Percentiles rank a stretch among this genome's conserved stretches.
phyloP scores from a whole-genome alignment of 108 stramenopile species.

The Discostella stelligeroides region DNA sequence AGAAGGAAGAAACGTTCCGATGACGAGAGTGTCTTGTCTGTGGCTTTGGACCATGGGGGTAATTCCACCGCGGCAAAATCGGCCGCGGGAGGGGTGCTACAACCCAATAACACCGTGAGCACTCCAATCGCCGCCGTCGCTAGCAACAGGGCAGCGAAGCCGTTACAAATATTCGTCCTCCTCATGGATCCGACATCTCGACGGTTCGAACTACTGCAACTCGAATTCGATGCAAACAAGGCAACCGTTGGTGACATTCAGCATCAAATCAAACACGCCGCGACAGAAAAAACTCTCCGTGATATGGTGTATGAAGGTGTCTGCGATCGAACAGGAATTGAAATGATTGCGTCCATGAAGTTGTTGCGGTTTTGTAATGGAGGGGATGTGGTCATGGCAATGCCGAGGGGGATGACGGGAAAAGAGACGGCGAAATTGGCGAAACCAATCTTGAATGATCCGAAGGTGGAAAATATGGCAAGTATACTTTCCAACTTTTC shows the following conservation, averaged over 20 bases:
- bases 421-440: conserved; percentile 59
- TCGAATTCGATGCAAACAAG: conserved; percentile 80
- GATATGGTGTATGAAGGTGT: conserved; percentile 56
- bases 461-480: conserved; percentile 76
- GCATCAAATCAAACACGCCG: conserved; percentile 63
- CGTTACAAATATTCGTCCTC: conserved; percentile 73
- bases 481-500: conserved; percentile 14
- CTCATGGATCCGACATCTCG: conserved; percentile 79
- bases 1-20: conserved; percentile 34
- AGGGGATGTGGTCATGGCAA: conserved; percentile 71
- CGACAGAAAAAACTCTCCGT: conserved; percentile 66
- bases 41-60: conserved; percentile 3
- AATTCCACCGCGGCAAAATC: background rate
- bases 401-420: conserved; percentile 60
- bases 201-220: conserved; percentile 83
- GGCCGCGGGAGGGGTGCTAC: background rate
- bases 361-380: conserved; percentile 55
- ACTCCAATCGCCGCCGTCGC: background rate
- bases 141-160: conserved; percentile 9
- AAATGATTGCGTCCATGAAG: conserved; percentile 40
- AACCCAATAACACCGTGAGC: background rate
- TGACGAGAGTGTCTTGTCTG: conserved; percentile 31
- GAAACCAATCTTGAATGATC: conserved; percentile 70
- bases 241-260: conserved; percentile 72
- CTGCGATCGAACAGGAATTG: conserved; percentile 49